Conservation (phyloP, 257 asterid species). For the Capsicum rhomboideum region DNA sequence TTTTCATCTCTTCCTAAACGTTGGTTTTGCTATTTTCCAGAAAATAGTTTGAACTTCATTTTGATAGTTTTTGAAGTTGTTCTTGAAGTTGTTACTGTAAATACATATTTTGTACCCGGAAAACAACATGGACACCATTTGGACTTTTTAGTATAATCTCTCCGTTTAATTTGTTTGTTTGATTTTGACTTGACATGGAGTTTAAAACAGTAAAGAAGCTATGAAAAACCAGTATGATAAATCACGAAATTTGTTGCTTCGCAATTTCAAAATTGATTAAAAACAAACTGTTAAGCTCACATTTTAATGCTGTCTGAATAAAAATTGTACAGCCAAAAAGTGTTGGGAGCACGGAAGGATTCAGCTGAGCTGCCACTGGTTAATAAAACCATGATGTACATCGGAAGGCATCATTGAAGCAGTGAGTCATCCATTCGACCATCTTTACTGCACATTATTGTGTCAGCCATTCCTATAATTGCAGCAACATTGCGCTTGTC, state of each 20-base stretch:
- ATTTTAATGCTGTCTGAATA: neutral
- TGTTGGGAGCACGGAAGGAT: slow-evolving; percentile 43
- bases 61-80: too few relatives aligned
- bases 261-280: neutral
- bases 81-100: too few relatives aligned
- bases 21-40: too few relatives aligned
- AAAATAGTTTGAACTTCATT: too few relatives aligned
- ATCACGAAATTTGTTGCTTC: neutral
- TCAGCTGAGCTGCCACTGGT: slow-evolving; percentile 78
- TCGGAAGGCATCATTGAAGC: slow-evolving; percentile 49
- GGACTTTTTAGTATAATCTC: too few relatives aligned
- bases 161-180: too few relatives aligned
- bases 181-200: too few relatives aligned
- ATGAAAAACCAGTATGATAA: neutral
- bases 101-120: too few relatives aligned
- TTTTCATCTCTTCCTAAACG: too few relatives aligned
- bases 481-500: neutral
- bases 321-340: slow-evolving; percentile 48
- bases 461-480: neutral
- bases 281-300: neutral
- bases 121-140: too few relatives aligned
- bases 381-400: slow-evolving; percentile 72
- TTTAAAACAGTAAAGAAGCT: too few relatives aligned
- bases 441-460: slow-evolving; percentile 8
- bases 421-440: slow-evolving; percentile 35